phyloP scores from a whole-genome alignment of 106 monocot genomes.

The Iris macrosiphon region DNA sequence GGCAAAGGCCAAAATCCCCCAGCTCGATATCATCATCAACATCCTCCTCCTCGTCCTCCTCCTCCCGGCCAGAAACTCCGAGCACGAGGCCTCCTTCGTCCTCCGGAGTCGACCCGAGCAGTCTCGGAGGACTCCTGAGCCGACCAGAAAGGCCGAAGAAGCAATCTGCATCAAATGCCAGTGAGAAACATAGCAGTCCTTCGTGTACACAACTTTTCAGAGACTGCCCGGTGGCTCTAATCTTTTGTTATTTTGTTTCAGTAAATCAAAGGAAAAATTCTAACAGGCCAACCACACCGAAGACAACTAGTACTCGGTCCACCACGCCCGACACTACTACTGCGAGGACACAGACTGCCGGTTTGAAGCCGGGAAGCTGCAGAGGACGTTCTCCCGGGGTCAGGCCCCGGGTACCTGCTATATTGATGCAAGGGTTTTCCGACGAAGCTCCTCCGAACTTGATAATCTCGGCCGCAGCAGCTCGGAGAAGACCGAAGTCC shows the following conservation, averaged over 20 bases:
- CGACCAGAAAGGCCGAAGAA: neutral
- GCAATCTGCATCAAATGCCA: neutral
- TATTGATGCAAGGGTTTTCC: neutral
- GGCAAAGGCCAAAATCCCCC: conserved; percentile 2
- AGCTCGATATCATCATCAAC: conserved; percentile 10
- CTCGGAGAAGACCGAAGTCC: neutral
- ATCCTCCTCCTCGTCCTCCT: neutral
- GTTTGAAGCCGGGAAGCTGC: conserved; percentile 1
- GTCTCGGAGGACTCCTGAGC: neutral
- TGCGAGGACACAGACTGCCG: neutral
- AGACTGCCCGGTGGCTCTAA: too few relatives aligned
- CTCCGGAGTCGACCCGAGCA: too few relatives aligned
- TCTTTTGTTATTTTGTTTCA: too few relatives aligned
- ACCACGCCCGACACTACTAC: neutral
- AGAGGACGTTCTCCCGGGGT: neutral
- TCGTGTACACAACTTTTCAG: too few relatives aligned
- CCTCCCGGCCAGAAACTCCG: conserved; percentile 12
- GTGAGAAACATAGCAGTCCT: neutral
- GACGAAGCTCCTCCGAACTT: conserved; percentile 10
- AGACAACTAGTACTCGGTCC: too few relatives aligned
- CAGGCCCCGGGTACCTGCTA: neutral
- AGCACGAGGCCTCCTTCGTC: neutral
- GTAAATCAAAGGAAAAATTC: too few relatives aligned
- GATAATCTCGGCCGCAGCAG: neutral
- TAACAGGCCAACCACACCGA: neutral